These are phyloP conservation scores for Noccaea bulbosa DNA, from an alignment of 345 rosid genomes.

Conservation along the genomic window DNA sequence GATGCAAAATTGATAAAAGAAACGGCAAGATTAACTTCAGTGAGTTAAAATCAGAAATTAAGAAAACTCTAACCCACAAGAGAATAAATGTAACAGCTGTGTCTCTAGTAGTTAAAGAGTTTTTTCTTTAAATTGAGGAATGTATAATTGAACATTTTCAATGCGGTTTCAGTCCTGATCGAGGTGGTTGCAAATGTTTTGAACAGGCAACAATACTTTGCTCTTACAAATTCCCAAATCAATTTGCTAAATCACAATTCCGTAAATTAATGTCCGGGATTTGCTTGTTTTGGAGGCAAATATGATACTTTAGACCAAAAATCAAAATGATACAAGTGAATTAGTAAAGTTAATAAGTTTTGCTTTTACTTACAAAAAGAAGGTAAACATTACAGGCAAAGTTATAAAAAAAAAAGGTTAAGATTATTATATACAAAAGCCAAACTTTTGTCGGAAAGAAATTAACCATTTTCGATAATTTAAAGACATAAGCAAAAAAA, in stretches of 20 bases:
- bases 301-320: neutral
- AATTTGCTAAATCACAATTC: no score
- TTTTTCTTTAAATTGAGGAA: no score
- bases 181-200: no score
- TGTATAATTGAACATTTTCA: no score
- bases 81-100: neutral
- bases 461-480: neutral
- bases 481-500: neutral
- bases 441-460: conserved; percentile 18
- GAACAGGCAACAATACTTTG: no score
- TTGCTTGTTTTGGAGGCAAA: no score
- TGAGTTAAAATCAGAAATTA: neutral
- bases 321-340: neutral
- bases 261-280: no score
- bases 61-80: neutral
- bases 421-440: conserved; percentile 23
- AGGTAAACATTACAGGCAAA: neutral
- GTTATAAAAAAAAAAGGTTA: conserved; percentile 6
- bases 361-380: conserved; percentile 8
- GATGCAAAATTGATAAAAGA: neutral
- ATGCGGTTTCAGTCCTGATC: no score
- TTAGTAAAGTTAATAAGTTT: neutral
- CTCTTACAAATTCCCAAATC: no score
- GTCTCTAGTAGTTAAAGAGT: no score
- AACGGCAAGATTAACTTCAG: conserved; percentile 8